phyloP scores from a whole-genome alignment of 2,329 filamentous ascomycete genomes.

The Colletotrichum coccodes region DNA sequence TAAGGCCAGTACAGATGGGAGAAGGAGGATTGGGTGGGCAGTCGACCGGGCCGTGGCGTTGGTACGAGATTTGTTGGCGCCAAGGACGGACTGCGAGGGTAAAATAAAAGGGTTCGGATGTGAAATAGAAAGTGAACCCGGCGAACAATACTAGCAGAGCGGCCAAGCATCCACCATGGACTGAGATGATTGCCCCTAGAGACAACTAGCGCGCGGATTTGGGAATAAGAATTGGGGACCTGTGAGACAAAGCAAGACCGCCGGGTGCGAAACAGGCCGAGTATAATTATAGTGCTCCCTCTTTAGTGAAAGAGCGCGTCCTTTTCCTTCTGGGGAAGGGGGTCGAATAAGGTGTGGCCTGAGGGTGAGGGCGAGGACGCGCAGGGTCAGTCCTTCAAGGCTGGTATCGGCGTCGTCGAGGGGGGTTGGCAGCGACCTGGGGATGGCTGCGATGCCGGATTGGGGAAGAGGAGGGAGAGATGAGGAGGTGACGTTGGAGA shows the following conservation, averaged over 20 bases:
- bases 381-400: neutral
- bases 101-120: slow-evolving; percentile 16
- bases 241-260: slow-evolving; percentile 26
- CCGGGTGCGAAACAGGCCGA: slow-evolving; percentile 17
- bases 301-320: neutral
- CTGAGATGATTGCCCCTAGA: slow-evolving; percentile 24
- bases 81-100: slow-evolving; percentile 5
- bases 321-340: neutral
- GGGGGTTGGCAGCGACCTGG: neutral
- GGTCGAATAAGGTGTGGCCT: slow-evolving; percentile 1
- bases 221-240: slow-evolving; percentile 19
- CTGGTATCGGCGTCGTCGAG: neutral
- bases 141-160: slow-evolving; percentile 18
- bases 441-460: neutral
- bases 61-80: slow-evolving; percentile 26
- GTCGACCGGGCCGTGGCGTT: slow-evolving; percentile 15
- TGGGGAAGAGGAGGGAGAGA: neutral
- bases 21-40: neutral
- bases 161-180: slow-evolving; percentile 21
- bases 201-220: slow-evolving; percentile 26
- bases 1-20: neutral
- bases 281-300: slow-evolving; percentile 24
- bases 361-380: neutral
- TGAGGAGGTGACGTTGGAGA: neutral
- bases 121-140: slow-evolving; percentile 21